These are phyloP conservation scores for Aspergillus vadensis DNA, from an alignment of 2,329 filamentous ascomycete genomes.

Conservation along the genomic window DNA sequence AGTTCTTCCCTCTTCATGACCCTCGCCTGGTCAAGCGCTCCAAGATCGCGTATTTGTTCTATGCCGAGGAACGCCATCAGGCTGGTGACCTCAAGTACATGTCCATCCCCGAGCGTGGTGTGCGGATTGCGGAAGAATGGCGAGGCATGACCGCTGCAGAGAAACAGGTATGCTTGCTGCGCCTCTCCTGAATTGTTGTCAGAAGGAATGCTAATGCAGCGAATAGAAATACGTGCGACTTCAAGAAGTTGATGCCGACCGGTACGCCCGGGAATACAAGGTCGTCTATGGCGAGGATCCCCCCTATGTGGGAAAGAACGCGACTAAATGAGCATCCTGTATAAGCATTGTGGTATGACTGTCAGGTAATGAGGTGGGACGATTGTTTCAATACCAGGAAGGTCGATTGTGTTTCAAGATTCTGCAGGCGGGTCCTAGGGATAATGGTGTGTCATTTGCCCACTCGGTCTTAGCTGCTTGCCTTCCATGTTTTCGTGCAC, in stretches of 20 bases:
- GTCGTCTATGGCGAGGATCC: slow-evolving; percentile 40
- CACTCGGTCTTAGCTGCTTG: background rate
- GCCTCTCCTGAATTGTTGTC: background rate
- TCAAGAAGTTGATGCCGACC: slow-evolving; percentile 29
- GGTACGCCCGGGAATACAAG: slow-evolving; percentile 39
- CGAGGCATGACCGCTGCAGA: slow-evolving; percentile 32
- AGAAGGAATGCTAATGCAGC: background rate
- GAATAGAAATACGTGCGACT: slow-evolving; percentile 33
- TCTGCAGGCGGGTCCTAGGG: background rate
- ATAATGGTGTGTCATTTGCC: background rate
- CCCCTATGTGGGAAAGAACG: background rate
- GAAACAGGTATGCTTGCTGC: slow-evolving; percentile 38
- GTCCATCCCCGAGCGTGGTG: slow-evolving; percentile 35
- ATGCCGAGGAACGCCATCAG: slow-evolving; percentile 46
- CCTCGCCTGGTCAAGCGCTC: slow-evolving; percentile 54
- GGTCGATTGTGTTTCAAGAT: background rate
- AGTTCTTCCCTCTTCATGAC: slow-evolving; percentile 49
- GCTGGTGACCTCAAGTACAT: slow-evolving; percentile 57
- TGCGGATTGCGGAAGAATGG: slow-evolving; percentile 28
- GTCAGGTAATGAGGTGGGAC: background rate
- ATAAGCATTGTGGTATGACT: slow-evolving; percentile 5
- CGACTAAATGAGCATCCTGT: background rate
- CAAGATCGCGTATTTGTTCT: slow-evolving; percentile 45
- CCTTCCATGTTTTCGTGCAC: background rate
- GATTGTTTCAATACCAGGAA: background rate